Base-by-base conservation (phyloP, 2,329 filamentous ascomycete genomes). In the Fusarium albosuccineum region DNA sequence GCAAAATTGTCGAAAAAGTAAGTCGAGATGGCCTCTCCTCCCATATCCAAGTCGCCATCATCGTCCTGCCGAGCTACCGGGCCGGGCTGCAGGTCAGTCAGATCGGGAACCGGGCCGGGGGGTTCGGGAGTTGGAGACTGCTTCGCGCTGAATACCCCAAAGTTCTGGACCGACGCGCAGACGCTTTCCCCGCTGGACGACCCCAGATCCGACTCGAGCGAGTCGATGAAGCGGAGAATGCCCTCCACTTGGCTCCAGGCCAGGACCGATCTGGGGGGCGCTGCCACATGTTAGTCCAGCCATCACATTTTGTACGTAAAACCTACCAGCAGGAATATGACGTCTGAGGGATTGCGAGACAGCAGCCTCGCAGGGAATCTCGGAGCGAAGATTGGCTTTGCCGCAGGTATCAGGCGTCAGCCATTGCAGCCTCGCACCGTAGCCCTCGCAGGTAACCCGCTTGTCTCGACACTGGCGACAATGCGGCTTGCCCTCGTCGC, bases 401-500 rank as follows among this genome's bases (percentile, higher is more conserved):
- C 45, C 45, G 8, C 30, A 36, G 5, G 45, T 48, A 36, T 48
- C 45, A 11, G 45, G 45, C 0, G 30, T 36, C 17, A 62, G 51
- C 76, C 76, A 78, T 30, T 72, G 68, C 9, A 78, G 73, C 4
- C 75, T 72, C 13, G 70, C 64, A 46, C 70, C 64, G 45, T 78
- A 78, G 8, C 77, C 77, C 51, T 75, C 70, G 16, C 77, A 79
- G 22, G 53, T 46, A 36, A 77, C 60, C 17, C 66, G 67, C 41
- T 74, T 74, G 14, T 70, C 67, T 27, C 65, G 69, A 67, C 78
- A 80, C 60, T 79, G 76, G 30, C 69, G 51, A 52, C 78, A 80
- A 9, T 63, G 66, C 3, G 78, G 78, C 27, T 70, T 73, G 33
- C 66, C 70, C 68, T 80, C 78, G 57, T 80, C 78, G 52, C 77